Percentiles rank a stretch among this genome's conserved stretches.
phyloP scores from a whole-genome alignment of 495 filamentous ascomycete species.

The Neurospora sp. region DNA sequence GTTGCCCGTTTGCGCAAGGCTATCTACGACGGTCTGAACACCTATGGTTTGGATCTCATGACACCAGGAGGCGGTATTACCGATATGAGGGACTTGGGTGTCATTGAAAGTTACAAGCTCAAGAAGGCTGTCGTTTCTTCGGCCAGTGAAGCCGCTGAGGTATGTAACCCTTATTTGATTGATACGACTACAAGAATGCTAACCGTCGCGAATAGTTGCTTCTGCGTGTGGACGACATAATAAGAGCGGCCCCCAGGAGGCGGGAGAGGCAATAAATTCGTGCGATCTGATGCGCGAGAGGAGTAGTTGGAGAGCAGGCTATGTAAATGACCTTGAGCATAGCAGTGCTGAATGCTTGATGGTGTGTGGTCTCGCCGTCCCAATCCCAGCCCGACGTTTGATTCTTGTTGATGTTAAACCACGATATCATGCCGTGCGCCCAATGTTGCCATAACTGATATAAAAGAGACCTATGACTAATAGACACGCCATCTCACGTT shows the following conservation, averaged over 20 bases:
- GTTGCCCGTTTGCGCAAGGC: slow-evolving; percentile 85
- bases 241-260: slow-evolving; percentile 28
- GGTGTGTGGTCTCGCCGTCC: background rate
- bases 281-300: background rate
- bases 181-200: slow-evolving; percentile 1
- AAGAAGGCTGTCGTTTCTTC: slow-evolving; percentile 94
- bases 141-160: slow-evolving; percentile 92
- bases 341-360: background rate
- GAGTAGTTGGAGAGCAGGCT: background rate
- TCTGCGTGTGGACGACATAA: slow-evolving; percentile 29
- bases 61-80: slow-evolving; percentile 87
- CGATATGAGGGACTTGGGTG: slow-evolving; percentile 91
- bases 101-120: slow-evolving; percentile 97
- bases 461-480: background rate
- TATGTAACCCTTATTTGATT: slow-evolving; percentile 33
- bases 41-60: slow-evolving; percentile 79
- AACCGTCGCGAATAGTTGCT: slow-evolving; percentile 16
- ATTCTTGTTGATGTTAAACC: background rate
- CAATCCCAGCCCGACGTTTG: background rate
- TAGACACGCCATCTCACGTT: background rate
- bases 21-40: slow-evolving; percentile 87
- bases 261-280: slow-evolving; percentile 20
- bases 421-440: background rate
- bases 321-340: background rate
- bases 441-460: background rate